phyloP scores from a whole-genome alignment of 768 basidiomycete genomes.

The Psilocybe subaeruginosa region DNA sequence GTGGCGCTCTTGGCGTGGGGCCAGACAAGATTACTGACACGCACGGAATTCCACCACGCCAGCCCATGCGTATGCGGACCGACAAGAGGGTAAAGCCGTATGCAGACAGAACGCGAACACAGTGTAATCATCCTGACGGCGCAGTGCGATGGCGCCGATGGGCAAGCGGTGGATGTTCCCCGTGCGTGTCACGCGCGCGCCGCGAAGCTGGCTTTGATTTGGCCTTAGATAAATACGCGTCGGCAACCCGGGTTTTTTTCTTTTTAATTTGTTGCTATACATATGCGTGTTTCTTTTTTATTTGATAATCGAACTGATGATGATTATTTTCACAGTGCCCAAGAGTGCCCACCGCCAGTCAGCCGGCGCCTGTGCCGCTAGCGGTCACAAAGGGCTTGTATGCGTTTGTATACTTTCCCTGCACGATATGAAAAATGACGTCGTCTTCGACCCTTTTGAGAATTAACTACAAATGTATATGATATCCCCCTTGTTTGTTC shows the following conservation, averaged over 20 bases:
- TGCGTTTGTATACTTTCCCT: too few species aligned
- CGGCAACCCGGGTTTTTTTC: not conserved
- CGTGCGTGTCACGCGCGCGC: not conserved
- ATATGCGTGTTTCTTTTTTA: not conserved
- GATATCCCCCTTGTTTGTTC: not conserved
- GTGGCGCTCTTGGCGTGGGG: not conserved
- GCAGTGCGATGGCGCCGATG: too few species aligned
- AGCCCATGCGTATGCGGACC: not conserved
- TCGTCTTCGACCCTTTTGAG: not conserved
- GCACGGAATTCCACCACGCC: not conserved
- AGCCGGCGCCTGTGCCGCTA: too few species aligned
- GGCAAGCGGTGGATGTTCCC: not conserved
- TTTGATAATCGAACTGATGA: not conserved
- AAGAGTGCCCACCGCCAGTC: too few species aligned
- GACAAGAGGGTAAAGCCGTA: not conserved
- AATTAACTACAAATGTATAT: too few species aligned
- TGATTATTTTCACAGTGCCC: not conserved
- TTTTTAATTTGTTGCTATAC: not conserved
- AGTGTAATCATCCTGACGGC: too few species aligned
- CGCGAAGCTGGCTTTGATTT: not conserved
- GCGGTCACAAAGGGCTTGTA: not conserved
- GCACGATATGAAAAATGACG: not conserved
- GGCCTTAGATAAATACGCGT: not conserved
- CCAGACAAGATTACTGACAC: not conserved
- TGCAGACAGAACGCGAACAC: too few species aligned